Evolutionary conservation across 1,139 yeast genomes (phyloP).

Genomic region (Insectozyma bohioensis): DNA sequence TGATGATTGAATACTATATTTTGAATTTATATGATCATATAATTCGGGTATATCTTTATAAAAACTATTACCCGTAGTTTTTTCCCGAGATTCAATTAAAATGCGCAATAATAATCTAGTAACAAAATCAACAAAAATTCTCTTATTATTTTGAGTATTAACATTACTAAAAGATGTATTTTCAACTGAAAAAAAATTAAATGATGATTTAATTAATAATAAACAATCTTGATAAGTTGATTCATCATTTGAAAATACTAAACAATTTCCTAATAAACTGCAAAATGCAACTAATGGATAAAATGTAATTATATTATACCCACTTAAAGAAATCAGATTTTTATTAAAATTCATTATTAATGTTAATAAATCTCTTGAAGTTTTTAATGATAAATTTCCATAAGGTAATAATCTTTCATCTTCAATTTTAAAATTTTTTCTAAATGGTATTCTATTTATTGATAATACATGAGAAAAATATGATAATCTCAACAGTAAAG

Average conservation of each 20-base stretch:
- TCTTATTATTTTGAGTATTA: constrained; percentile 21
- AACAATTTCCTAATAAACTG: constrained; percentile 28
- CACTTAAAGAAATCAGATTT: constrained; percentile 15
- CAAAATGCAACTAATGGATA: constrained; percentile 37
- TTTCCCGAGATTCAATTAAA: constrained; percentile 17
- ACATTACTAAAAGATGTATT: constrained; percentile 6
- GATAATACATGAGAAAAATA: constrained; percentile 35
- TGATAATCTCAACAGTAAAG: constrained; percentile 25
- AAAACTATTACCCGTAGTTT: constrained; percentile 14
- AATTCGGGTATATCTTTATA: constrained; percentile 17
- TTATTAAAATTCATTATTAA: constrained; percentile 22
- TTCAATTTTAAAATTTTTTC: constrained; percentile 18
- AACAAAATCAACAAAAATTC: constrained; percentile 17
- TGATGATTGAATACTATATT: not conserved
- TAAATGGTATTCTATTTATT: constrained; percentile 34
- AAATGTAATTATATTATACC: constrained; percentile 29
- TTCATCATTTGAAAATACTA: constrained; percentile 15
- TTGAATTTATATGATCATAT: constrained; percentile 17
- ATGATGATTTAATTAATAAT: constrained; percentile 15
- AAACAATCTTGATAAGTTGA: constrained; percentile 15
- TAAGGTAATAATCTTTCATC: constrained; percentile 17
- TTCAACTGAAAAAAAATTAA: constrained; percentile 12
- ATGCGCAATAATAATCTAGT: constrained; percentile 22
- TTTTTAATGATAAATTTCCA: constrained; percentile 26
- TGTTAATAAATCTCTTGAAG: constrained; percentile 34